Base-by-base conservation (phyloP, 768 basidiomycete genomes). In the Naganishia onofrii region DNA sequence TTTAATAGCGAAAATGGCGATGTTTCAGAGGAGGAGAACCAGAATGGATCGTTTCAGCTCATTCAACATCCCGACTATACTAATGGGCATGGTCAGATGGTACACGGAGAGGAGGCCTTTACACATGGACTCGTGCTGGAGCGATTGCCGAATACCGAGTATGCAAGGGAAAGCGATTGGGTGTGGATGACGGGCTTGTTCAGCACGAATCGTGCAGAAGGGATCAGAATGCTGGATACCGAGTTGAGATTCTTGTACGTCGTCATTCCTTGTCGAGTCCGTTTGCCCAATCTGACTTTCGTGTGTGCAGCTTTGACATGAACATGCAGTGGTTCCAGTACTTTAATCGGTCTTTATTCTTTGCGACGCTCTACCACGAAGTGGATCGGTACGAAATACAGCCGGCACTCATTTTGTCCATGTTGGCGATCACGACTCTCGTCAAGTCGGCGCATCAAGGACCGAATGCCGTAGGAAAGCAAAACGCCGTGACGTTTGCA, bases 151-250 rank as follows among this genome's bases (percentile, higher is more conserved):
- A 68, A 72, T 51, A 60, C 54, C 12, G 66, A 29, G 26, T 72
- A 72, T 57, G 67, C 71, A 2, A 26, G 71, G 54, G 67, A 72
- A 29, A 67, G 66, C 34, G 67, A 72, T 56, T 72, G 71, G 71
- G 57, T 55, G 46, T 72, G 71, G 71, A 72, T 72, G 67, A 66
- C 71, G 34, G 56, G 71, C 32, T 63, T 72, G 38, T 66, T 72
- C 31, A 72, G 71, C 56, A 19, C 53, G 42, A 69, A 65, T 42
- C 54, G 58, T 26, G 46, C n/a, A 9, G 55, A 72, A 31, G 71
- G 71, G 58, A 63, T 69, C 2, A n/a, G 60, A 26, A 46, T 63
- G 23, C 10, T 63, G 60, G 60, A 63, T 63, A 63, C 65, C 3
- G 53, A 66, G 65, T 23, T 66, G 48, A 5, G 65, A 48, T 52